Evolutionary conservation across 2,329 filamentous ascomycete genomes (phyloP), one percentile per base, ranked within the genome.

Genomic region (Paracoccidioides brasiliensis): DNA sequence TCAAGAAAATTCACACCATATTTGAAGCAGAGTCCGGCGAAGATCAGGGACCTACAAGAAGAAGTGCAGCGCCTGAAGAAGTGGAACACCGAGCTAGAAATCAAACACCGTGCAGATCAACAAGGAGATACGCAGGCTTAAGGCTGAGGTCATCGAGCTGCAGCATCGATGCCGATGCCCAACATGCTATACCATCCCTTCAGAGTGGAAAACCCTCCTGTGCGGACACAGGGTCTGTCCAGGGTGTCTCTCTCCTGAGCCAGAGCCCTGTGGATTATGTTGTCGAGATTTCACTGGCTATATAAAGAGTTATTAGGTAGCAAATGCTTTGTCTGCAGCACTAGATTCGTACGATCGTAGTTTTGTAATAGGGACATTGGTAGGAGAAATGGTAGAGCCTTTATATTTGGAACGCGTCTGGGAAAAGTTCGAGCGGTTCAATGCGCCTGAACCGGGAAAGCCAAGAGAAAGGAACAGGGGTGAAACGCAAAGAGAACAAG

Each of bases 71-170:
- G 10, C 22, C 51, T 53, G 51, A 53, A 43, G 37, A 43, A 53
- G 51, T 6, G 51, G 22, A 53, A 54, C 52, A 37, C 41, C 10
- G 51, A 53, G 51, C 51, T 43, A 43, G 51, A 53, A 53, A 53
- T 43, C 51, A 53, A 53, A 22, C 51, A 53, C 37, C 28, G 41
- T 54, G 52, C 52, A 54, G 53, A 55, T 35, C 14, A 55, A 55
- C 22, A 8, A 55, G 33, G 1, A 49, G 43, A 49, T 55, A 32
- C 2, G 9, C 53, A 49, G 32, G 44, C 44, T 55, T 5, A n/a
- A 55, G 43, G 41, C 28, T 46, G 52, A 54, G 32, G 41, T 54
- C 41, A 45, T 35, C 14, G 30, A 54, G 22, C 41, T 54, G 52
- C n/a, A 46, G 41, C 52, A 54, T 54, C 12, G 30, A 45, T 54